Conservation (phyloP, 1,139 yeast genomes). For the Yamadazyma kanchanaburiensis region DNA sequence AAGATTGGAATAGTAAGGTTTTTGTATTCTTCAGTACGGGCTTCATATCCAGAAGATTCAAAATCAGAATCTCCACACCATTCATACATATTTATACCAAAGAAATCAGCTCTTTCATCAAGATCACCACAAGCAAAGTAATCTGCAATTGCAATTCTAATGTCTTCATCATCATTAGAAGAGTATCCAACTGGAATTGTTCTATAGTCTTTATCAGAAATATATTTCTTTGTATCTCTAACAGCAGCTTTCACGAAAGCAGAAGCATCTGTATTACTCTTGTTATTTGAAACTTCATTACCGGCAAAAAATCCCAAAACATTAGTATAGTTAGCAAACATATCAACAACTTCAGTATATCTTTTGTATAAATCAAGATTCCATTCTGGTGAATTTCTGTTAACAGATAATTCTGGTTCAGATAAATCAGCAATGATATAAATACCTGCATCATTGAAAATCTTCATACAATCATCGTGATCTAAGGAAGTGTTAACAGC, state of each 20-base stretch:
- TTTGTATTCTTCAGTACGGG: conserved; percentile 67
- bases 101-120: conserved; percentile 75
- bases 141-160: conserved; percentile 70
- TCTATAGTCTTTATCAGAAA: conserved; percentile 63
- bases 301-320: conserved; percentile 89
- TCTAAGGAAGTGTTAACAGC: conserved; percentile 63
- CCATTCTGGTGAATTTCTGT: conserved; percentile 63
- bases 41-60: conserved; percentile 65
- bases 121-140: conserved; percentile 79
- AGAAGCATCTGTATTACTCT: conserved; percentile 70
- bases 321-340: conserved; percentile 68
- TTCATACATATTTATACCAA: conserved; percentile 93
- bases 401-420: conserved; percentile 60
- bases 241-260: conserved; percentile 89
- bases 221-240: conserved; percentile 77
- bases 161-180: conserved; percentile 75
- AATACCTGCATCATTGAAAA: conserved; percentile 70
- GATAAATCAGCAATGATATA: conserved; percentile 77
- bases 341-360: conserved; percentile 71
- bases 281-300: conserved; percentile 81
- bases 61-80: conserved; percentile 85
- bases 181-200: conserved; percentile 84
- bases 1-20: conserved; percentile 78
- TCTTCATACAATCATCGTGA: conserved; percentile 66
- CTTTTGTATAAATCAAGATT: conserved; percentile 62